Evolutionary conservation across 2,329 filamentous ascomycete species (phyloP).

Genomic region (Cladosporium sp.): DNA sequence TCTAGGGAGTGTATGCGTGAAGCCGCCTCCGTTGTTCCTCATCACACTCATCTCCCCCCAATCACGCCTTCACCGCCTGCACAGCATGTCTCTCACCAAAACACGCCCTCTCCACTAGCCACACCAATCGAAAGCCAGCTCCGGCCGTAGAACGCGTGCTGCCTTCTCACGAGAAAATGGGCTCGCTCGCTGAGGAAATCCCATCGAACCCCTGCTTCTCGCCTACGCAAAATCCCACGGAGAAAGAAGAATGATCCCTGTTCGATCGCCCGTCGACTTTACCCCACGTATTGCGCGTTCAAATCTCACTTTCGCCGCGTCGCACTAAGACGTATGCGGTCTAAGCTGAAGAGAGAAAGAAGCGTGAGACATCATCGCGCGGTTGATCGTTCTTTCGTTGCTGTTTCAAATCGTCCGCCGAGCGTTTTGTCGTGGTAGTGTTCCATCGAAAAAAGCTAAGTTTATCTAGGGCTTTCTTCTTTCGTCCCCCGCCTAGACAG

Average conservation of each 20-base stretch:
- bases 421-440: no score
- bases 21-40: not conserved
- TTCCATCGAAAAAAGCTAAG: no score
- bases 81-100: slow-evolving; percentile 7
- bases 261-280: slow-evolving; percentile 8
- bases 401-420: no score
- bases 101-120: not conserved
- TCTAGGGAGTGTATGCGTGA: not conserved
- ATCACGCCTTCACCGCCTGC: not conserved
- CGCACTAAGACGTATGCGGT: not conserved
- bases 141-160: no score
- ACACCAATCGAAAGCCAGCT: no score
- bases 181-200: not conserved
- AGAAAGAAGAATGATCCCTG: not conserved
- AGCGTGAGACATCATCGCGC: not conserved
- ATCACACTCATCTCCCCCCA: not conserved
- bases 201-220: not conserved
- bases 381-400: no score
- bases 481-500: not conserved
- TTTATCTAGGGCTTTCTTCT: not conserved
- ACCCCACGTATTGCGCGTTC: slow-evolving; percentile 14
- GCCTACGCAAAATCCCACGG: not conserved
- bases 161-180: no score
- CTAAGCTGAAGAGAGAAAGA: slow-evolving; percentile 2
- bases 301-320: slow-evolving; percentile 5